Evolutionary conservation across 805 yeast species (phyloP), one percentile per base, ranked within the genome.

Genomic region (Kuraishia capsulata): DNA sequence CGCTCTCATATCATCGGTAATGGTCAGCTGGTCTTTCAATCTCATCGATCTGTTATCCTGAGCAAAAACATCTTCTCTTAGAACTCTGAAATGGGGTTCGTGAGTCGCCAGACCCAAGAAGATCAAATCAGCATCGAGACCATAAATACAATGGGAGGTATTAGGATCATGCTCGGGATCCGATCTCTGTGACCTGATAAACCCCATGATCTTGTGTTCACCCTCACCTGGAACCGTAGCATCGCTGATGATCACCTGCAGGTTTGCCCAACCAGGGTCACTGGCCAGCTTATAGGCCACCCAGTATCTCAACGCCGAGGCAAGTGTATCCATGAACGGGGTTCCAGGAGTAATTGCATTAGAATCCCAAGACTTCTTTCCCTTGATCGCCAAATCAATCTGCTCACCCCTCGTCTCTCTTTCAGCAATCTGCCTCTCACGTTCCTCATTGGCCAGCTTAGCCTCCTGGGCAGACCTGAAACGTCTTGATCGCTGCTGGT

Each of bases 161-260:
- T 92, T 90, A 38, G 97, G 96, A 53, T 86, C 75, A 59, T 90
- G 85, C 53, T 79, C 78, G 0, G 94, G 85, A 49, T 84, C 92
- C 30, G 82, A 73, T 48, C 97, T 71, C 56, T 89, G 97, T 31
- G 85, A 75, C 52, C 99, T 76, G 41, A 92, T 83, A 56, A 89
- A 92, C 51, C 83, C 88, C 98, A 92, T 92, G 50, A 92, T 81
- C 59, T 92, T 92, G 65, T 92, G 99, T 60, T 92, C 99, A 56
- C 99, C 99, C 69, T 92, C 99, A 44, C 99, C 99, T 1, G 99
- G 98, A 11, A 90, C 97, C 0, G 95, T 80, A 23, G 96, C 95
- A 56, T 90, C 99, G 52, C 95, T 82, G 34, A 92, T 81, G 19
- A 92, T 83, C 4, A 92, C 88, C 59, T 92, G 92, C 35, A 90